These are phyloP conservation scores for Centaurea solstitialis DNA, from an alignment of 129 eudicot species.

Conservation along the genomic window DNA sequence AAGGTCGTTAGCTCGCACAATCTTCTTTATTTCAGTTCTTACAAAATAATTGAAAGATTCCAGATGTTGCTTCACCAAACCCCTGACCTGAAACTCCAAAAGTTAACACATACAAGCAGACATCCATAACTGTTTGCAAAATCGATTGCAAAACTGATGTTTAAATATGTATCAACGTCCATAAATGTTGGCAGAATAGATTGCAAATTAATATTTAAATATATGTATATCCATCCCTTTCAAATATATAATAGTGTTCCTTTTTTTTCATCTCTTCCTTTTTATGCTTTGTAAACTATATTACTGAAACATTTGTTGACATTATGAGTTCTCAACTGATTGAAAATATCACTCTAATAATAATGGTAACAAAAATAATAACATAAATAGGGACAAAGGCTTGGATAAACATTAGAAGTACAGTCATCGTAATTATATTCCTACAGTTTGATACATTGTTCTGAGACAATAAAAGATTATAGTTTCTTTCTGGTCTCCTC, in stretches of 20 bases:
- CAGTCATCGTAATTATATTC: background rate
- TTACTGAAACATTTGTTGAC: background rate
- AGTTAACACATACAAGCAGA: constrained; percentile 1
- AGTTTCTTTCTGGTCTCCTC: background rate
- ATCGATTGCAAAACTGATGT: background rate
- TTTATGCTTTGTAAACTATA: background rate
- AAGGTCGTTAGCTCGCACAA: constrained; percentile 61
- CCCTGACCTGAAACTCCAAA: constrained; percentile 67
- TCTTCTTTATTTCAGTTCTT: constrained; percentile 67
- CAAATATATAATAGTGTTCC: background rate
- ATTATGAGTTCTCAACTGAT: background rate
- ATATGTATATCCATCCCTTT: background rate
- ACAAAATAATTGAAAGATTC: constrained; percentile 86
- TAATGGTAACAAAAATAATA: background rate
- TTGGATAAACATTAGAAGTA: background rate
- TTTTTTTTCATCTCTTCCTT: background rate
- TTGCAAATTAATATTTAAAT: background rate
- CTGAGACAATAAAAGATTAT: background rate
- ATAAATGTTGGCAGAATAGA: background rate
- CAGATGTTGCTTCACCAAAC: constrained; percentile 87
- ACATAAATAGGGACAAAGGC: background rate
- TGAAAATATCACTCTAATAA: background rate
- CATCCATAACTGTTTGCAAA: background rate
- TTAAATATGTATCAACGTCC: background rate
- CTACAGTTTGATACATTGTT: background rate